Conservation (phyloP, 2,329 filamentous ascomycete species). For the Penicillium sp. region DNA sequence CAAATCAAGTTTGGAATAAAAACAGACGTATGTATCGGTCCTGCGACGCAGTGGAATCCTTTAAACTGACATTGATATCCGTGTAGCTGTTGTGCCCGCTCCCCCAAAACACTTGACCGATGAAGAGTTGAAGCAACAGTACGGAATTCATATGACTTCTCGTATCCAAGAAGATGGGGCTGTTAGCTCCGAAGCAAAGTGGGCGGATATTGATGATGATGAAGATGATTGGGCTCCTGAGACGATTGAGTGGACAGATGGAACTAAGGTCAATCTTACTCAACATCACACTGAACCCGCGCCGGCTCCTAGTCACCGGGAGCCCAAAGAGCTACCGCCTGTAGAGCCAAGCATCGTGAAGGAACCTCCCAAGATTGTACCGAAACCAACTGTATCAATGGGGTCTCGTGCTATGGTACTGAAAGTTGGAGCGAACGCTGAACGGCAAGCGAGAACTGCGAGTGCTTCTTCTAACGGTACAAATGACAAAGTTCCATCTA, state of each 20-base stretch:
- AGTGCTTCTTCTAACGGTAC: constrained; percentile 50
- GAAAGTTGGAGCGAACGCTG: constrained; percentile 47
- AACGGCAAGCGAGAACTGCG: constrained; percentile 46
- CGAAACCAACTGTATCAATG: constrained; percentile 44
- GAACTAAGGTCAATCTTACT: constrained; percentile 62
- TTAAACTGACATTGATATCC: constrained; percentile 20
- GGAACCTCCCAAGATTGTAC: constrained; percentile 29
- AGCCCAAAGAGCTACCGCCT: constrained; percentile 22
- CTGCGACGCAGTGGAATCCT: not conserved
- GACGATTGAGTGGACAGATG: constrained; percentile 67
- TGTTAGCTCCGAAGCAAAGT: constrained; percentile 60
- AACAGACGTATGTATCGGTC: constrained; percentile 54
- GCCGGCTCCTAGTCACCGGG: constrained; percentile 22
- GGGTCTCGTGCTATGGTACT: constrained; percentile 52
- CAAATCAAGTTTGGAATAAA: constrained; percentile 69
- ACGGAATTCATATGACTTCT: constrained; percentile 66
- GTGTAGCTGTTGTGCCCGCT: constrained; percentile 51
- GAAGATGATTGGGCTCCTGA: constrained; percentile 68
- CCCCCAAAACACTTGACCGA: constrained; percentile 65
- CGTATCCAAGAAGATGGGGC: constrained; percentile 61
- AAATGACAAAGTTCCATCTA: constrained; percentile 53
- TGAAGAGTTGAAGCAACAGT: constrained; percentile 67
- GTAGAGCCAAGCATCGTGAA: constrained; percentile 9
- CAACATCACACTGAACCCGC: constrained; percentile 36
- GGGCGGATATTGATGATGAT: constrained; percentile 68